Evolutionary conservation across 164 flowering plant genomes (phyloP).

Genomic region (Aristolochia fimbriata): DNA sequence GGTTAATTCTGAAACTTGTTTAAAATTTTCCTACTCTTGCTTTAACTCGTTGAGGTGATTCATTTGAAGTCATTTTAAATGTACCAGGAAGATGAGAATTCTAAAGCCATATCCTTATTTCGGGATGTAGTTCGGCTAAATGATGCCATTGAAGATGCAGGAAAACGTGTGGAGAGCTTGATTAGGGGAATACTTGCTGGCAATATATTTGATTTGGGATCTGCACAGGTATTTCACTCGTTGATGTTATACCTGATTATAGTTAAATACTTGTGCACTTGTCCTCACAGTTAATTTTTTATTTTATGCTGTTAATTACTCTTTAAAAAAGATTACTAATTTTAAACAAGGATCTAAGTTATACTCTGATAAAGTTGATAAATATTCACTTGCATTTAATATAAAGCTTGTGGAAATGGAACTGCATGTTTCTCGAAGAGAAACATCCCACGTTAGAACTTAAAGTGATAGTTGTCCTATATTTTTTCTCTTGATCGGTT

Average conservation of each 20-base stretch:
- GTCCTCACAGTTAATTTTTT: too few relatives aligned
- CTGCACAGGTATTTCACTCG: conserved; percentile 62
- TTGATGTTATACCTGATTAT: neutral
- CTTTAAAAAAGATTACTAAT: too few relatives aligned
- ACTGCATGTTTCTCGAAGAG: too few relatives aligned
- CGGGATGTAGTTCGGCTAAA: conserved; percentile 55
- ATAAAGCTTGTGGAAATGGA: too few relatives aligned
- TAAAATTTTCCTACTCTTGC: neutral
- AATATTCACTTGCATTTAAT: too few relatives aligned
- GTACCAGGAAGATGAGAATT: conserved; percentile 89
- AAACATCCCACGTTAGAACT: too few relatives aligned
- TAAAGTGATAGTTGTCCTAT: too few relatives aligned
- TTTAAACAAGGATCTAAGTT: too few relatives aligned
- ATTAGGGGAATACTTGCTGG: conserved; percentile 96
- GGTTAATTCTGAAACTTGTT: neutral
- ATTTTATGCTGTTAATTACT: too few relatives aligned
- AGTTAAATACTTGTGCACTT: too few relatives aligned
- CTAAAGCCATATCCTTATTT: conserved; percentile 85
- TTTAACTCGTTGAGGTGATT: neutral
- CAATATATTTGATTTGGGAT: conserved; percentile 96
- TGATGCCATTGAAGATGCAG: conserved; percentile 85
- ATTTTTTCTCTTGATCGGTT: too few relatives aligned
- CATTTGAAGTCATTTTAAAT: conserved; percentile 6
- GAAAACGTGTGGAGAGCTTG: conserved; percentile 69
- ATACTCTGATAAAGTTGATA: too few relatives aligned